Base-by-base conservation (phyloP, 2,329 filamentous ascomycete genomes). In the Zopfia rhizophila region DNA sequence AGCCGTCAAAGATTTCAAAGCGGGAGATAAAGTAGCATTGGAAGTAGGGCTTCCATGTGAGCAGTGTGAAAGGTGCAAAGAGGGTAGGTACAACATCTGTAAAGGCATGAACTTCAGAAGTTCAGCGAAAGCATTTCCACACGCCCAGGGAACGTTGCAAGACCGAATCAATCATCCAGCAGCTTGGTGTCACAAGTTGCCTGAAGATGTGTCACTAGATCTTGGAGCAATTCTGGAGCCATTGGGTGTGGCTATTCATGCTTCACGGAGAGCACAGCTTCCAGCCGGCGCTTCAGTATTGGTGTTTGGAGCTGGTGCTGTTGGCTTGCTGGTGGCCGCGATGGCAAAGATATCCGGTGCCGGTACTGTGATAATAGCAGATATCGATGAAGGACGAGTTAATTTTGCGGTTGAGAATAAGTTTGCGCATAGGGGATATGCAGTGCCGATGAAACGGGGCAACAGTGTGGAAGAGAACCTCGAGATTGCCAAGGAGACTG, bases 21-120 rank as follows among this genome's bases (percentile, higher is more conserved):
- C 80, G 8, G 92, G 92, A 46, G 92, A 97, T 75, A 86, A 89
- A 60, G 88, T 97, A 14, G 91, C 93, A n/a, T 78, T 97, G 29
- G 93, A 97, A 79, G 93, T 95, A 11, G 93, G 93, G 38, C 82
- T 90, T 39, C 90, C 91, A 1, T 97, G 93, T 76, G 85, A 89
- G 27, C 63, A 69, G 28, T 86, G 83, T 61, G 68, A 75, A 16
- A 71, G 80, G 38, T 86, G 83, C 62, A 70, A 73, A 30, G 74
- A 78, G 44, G 82, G 80, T 38, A 70, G 83, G 38, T 86, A 86
- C 65, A 86, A 86, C 56, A 82, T 86, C 53, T 86, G 83, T 72
- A 78, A 78, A 17, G 72, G 72, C 7, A 78, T 86, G 75, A 74
- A 73, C 28, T 86, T 86, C 61, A 67, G 82, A 48, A 82, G 78